Base-by-base conservation (phyloP, 129 eudicot species). In the Chrysanthemum lavandulifolium region DNA sequence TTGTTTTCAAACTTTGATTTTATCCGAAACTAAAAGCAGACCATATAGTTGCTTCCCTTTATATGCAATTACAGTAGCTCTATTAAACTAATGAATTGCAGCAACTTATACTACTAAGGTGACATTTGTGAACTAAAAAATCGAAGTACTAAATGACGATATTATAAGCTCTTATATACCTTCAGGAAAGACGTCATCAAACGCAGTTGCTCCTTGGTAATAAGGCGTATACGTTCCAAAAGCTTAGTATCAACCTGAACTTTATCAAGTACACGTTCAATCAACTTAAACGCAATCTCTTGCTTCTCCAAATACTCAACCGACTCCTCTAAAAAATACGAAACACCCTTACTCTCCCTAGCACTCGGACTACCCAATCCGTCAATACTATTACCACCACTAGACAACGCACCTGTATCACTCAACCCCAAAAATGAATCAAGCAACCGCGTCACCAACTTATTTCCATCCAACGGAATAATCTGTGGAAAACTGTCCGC, bases 241-340 rank as follows among this genome's bases (percentile, higher is more conserved):
- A 95, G 85, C 72, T 76, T 59, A 29, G 86, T 43, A 73, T 95
- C 96, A 61, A 91, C 68, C 50, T 80, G 65, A 64, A 80, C 92
- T 83, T 82, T 88, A 76, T 84, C 82, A 76, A 91, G 70, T 68
- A 88, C 65, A 6, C 84, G 87, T 69, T 82, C 89, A 40, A 91
- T 86, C 66, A 95, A 76, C 15, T 80, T 91, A 60, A 88, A 85
- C 3, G 90, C 87, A 55, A 82, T 88, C 77, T 88, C 99, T 71
- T 95, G 94, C 73, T 81, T 88, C 78, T 91, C 97, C 51, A 95
- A 84, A 55, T 76, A 72, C 76, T 95, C 97, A 57, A 88, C 63
- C 12, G 97, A 36, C 75, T 90, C 99, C 61, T 86, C 89, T 78
- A 86, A 91, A 50, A 90, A 82, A 62, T 73, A 62, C 16, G 82